Conservation (phyloP, 2,329 filamentous ascomycete species). For the Ophiocordyceps polyrhachis-furcata region DNA sequence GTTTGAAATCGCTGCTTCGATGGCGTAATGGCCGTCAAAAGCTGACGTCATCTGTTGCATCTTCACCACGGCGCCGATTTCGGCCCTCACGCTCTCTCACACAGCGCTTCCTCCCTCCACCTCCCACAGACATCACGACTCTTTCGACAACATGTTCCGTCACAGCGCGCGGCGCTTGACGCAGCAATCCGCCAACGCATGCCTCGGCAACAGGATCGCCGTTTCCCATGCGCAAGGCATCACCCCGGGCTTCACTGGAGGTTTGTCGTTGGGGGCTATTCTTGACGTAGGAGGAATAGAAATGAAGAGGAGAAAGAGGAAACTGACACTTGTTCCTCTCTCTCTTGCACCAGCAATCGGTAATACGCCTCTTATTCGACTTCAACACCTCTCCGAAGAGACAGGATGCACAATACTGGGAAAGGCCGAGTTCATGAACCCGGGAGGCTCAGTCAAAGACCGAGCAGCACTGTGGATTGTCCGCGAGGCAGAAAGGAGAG, state of each 20-base stretch:
- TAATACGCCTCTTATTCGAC: constrained; percentile 83
- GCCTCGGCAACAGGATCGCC: constrained; percentile 33
- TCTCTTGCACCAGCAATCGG: constrained; percentile 53
- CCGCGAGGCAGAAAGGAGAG: constrained; percentile 77
- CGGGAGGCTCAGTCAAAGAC: constrained; percentile 90
- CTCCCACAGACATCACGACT: background rate
- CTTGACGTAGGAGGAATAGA: too few species aligned
- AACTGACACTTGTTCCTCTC: background rate
- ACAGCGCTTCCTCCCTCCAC: too few species aligned
- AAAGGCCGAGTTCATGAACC: constrained; percentile 98
- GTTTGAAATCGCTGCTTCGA: too few species aligned
- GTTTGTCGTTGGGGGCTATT: too few species aligned
- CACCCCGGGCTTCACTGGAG: constrained; percentile 62
- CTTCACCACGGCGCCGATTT: background rate
- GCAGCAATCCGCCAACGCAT: background rate
- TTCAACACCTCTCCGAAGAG: constrained; percentile 73
- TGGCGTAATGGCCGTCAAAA: too few species aligned
- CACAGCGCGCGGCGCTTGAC: background rate
- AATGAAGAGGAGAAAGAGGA: background rate
- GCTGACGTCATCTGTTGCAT: too few species aligned
- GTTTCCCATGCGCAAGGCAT: constrained; percentile 68
- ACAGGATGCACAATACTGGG: constrained; percentile 89
- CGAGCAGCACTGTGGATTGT: constrained; percentile 89
- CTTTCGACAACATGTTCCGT: background rate
- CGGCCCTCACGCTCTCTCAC: background rate